These are phyloP conservation scores for Acanthochlamys bracteata DNA, from an alignment of 106 monocot species.

Conservation along the genomic window DNA sequence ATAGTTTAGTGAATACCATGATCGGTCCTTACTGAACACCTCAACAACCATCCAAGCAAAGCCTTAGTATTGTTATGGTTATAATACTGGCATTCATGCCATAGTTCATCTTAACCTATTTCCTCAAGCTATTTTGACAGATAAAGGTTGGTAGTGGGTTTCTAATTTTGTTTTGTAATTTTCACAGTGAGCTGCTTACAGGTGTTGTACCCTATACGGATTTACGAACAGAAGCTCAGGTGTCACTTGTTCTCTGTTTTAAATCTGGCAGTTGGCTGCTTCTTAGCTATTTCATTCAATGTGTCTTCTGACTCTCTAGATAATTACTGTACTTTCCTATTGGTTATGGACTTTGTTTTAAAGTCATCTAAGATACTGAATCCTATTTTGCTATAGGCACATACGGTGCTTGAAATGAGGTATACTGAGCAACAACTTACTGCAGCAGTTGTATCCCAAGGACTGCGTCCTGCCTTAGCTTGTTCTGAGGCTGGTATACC, in stretches of 20 bases:
- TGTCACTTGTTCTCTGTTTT: conserved; percentile 6
- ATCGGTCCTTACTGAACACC: no score
- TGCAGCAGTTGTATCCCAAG: conserved; percentile 69
- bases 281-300: not conserved
- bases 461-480: conserved; percentile 65
- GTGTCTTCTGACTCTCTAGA: not conserved
- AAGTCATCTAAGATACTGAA: not conserved
- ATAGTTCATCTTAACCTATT: no score
- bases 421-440: conserved; percentile 95
- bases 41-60: no score
- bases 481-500: conserved; percentile 31
- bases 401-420: conserved; percentile 99
- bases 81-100: no score
- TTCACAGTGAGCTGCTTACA: conserved; percentile 90
- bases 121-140: no score
- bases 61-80: no score
- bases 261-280: not conserved
- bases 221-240: conserved; percentile 89
- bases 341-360: not conserved
- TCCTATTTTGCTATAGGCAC: conserved; percentile 40
- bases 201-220: conserved; percentile 99
- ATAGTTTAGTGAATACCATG: no score
- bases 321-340: not conserved
- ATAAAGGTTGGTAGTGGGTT: no score
- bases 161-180: no score